These are phyloP conservation scores for Hamigera avellanea DNA, from an alignment of 495 filamentous ascomycete species.

Conservation along the genomic window DNA sequence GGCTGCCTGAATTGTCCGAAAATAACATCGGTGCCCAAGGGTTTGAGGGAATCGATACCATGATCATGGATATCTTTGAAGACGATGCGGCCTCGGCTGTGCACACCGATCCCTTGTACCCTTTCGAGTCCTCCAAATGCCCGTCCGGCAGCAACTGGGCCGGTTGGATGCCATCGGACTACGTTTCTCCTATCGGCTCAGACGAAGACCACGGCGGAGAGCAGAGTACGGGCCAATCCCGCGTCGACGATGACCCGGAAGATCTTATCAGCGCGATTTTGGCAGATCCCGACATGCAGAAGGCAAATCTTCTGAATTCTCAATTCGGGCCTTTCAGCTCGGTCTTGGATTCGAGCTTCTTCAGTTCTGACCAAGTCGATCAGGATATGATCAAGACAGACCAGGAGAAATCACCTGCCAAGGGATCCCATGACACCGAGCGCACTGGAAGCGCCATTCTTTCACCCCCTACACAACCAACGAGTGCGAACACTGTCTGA, in stretches of 20 bases:
- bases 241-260: slow-evolving; percentile 11
- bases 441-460: too few species aligned
- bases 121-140: slow-evolving; percentile 12
- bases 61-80: slow-evolving; percentile 33
- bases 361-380: slow-evolving; percentile 26
- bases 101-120: slow-evolving; percentile 14
- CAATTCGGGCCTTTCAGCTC: slow-evolving; percentile 23
- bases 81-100: slow-evolving; percentile 11
- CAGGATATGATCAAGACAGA: slow-evolving; percentile 9
- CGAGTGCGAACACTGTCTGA: too few species aligned
- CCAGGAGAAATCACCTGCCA: too few species aligned
- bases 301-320: slow-evolving; percentile 14
- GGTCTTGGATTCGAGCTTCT: slow-evolving; percentile 29
- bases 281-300: slow-evolving; percentile 23
- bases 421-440: too few species aligned
- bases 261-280: slow-evolving; percentile 30
- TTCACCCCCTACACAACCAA: too few species aligned
- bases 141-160: slow-evolving; percentile 20
- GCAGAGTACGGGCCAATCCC: not conserved
- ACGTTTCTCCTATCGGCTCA: slow-evolving; percentile 22
- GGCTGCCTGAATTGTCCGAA: slow-evolving; percentile 10
- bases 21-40: slow-evolving; percentile 13
- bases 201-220: slow-evolving; percentile 9
- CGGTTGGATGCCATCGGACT: slow-evolving; percentile 28
- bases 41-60: slow-evolving; percentile 23